phyloP scores from a whole-genome alignment of 2,329 filamentous ascomycete species.

The Colletotrichum cordylinicola region DNA sequence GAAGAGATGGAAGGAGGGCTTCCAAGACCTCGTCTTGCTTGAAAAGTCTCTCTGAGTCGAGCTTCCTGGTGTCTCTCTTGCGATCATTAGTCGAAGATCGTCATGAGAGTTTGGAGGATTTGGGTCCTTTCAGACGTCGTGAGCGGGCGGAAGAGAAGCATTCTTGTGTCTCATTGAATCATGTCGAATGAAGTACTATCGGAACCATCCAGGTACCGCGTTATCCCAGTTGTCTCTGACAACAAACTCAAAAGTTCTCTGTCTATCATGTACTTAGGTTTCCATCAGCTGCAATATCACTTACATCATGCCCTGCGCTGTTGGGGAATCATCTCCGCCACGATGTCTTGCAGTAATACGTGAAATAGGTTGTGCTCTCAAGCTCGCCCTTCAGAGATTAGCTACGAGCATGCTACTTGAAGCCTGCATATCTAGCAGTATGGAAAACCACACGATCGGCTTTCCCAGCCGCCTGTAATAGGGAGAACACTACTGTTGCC shows the following conservation, averaged over 20 bases:
- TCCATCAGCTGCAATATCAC: neutral
- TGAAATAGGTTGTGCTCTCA: neutral
- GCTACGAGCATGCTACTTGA: neutral
- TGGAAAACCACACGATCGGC: neutral
- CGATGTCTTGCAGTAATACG: neutral
- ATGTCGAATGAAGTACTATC: neutral
- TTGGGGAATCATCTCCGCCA: neutral
- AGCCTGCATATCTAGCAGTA: neutral
- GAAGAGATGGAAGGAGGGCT: slow-evolving; percentile 60
- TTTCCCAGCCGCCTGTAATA: neutral
- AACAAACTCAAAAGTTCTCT: neutral
- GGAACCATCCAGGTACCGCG: neutral
- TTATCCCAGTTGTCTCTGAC: neutral
- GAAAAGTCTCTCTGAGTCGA: slow-evolving; percentile 51
- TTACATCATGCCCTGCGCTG: neutral
- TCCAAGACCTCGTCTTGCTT: slow-evolving; percentile 55
- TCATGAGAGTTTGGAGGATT: neutral
- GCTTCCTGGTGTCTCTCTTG: neutral
- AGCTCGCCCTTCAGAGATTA: neutral
- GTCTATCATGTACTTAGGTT: neutral
- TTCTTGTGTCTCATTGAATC: neutral
- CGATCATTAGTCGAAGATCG: neutral
- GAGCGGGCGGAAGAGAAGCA: neutral
- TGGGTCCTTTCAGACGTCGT: neutral
- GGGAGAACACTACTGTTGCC: neutral